Evolutionary conservation across 352 stramenopile species (phyloP), one percentile per base, ranked within the genome.

Genomic region (Phytophthora foliorum): DNA sequence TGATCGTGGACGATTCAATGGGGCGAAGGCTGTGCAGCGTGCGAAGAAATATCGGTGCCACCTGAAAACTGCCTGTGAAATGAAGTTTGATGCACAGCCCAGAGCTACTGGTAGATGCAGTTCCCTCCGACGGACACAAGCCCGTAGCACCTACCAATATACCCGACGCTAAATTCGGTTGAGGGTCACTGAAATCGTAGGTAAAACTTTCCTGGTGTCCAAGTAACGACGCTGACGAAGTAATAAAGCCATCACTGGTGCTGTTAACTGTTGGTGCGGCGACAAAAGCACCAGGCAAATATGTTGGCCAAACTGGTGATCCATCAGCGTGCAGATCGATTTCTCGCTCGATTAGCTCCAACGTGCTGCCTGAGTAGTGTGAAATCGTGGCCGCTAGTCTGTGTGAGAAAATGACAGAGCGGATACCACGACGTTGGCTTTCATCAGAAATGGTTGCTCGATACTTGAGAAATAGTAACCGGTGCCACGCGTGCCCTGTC

Each of bases 361-460:
- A 29, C 31, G 31, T 66, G 2, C 19, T 25, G 11, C 22, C 31
- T 21, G 67, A 57, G 22, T 70, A 74, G 7, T 49, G 21, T 22
- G 53, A 41, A 14, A 74, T 70, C 13, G 53, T 66, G 4, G 46
- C 21, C 10, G 54, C 53, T 19, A 74, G 41, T 62, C 60, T 32
- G 1, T 48, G 54, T 4, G 67, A 74, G n/a, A 67, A 68, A 34
- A 69, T 51, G 14, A 74, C 44, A 4, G 59, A 49, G 8, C 67
- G 59, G 13, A 70, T 68, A 17, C 53, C 67, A 21, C 50, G 49
- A 2, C 67, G 61, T 52, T 70, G 67, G 25, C 67, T 74, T 57
- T 70, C 67, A n/a, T 74, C 67, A 7, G 50, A 56, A 22, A 74
- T 67, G 6, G 13, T 46, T 13, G 21, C 55, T 59, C 21, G 45